Conservation (phyloP, 2,329 filamentous ascomycete genomes). For the Colletotrichum cereale region DNA sequence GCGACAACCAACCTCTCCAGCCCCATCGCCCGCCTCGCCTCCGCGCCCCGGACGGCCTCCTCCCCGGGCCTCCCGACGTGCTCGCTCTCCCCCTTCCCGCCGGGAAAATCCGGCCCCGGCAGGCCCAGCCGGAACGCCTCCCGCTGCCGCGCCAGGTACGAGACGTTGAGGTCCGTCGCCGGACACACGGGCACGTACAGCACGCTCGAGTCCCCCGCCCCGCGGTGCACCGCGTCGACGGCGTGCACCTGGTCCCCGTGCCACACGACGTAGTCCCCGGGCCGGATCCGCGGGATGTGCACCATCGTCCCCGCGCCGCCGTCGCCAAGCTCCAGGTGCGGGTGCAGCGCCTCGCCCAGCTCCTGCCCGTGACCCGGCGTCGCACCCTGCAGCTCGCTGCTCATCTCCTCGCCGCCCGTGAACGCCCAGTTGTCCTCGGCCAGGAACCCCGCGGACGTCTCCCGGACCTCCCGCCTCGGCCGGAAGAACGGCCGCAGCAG, state of each 20-base stretch:
- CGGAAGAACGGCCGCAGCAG: conserved; percentile 88
- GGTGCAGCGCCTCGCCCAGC: conserved; percentile 72
- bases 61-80: conserved; percentile 63
- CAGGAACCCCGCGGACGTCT: conserved; percentile 57
- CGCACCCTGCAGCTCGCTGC: conserved; percentile 76
- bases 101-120: conserved; percentile 78
- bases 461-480: conserved; percentile 46
- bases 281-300: conserved; percentile 74
- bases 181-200: conserved; percentile 92
- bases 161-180: conserved; percentile 79
- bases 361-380: conserved; percentile 78
- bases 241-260: conserved; percentile 87
- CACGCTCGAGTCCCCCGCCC: conserved; percentile 81
- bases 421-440: conserved; percentile 72
- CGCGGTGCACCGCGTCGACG: conserved; percentile 83
- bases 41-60: conserved; percentile 46
- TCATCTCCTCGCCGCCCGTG: conserved; percentile 59
- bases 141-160: conserved; percentile 78
- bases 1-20: conserved; percentile 53
- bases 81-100: conserved; percentile 74
- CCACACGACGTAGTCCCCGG: conserved; percentile 86
- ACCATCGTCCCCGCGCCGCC: conserved; percentile 80
- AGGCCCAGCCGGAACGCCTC: conserved; percentile 77
- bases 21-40: conserved; percentile 59
- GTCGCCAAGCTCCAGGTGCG: conserved; percentile 74